Conservation (phyloP, 2,329 filamentous ascomycete genomes). For the Phialophora tarda region DNA sequence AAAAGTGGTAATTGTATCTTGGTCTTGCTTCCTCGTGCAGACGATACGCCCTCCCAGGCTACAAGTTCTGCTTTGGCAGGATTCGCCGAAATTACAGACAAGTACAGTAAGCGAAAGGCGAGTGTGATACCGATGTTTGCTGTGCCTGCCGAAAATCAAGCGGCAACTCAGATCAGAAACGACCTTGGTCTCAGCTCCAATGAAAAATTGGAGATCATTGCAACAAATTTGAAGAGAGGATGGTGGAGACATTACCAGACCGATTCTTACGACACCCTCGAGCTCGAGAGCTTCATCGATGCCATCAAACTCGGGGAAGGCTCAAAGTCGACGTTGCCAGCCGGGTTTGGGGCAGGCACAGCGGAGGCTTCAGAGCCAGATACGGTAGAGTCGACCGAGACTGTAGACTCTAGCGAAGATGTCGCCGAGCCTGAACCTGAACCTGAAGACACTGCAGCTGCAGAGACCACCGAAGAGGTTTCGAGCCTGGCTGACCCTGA, state of each 20-base stretch:
- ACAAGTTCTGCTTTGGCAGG: conserved; percentile 63
- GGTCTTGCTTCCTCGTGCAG: conserved; percentile 66
- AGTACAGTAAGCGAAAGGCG: conserved; percentile 69
- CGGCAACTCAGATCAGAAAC: conserved; percentile 60
- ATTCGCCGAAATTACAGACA: conserved; percentile 76
- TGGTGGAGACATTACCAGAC: conserved; percentile 81
- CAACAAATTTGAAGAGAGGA: conserved; percentile 79
- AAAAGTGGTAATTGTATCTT: conserved; percentile 85
- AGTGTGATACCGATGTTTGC: conserved; percentile 84
- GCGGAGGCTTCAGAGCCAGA: conserved; percentile 19
- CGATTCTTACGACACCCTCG: conserved; percentile 60
- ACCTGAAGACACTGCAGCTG: conserved; percentile 11
- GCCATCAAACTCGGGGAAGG: conserved; percentile 89
- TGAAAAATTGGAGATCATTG: conserved; percentile 72
- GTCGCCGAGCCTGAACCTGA: conserved; percentile 23
- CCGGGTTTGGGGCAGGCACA: conserved; percentile 58
- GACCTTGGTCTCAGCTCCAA: conserved; percentile 65
- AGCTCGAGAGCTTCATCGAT: conserved; percentile 86
- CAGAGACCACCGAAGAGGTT: neutral
- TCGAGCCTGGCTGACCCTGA: conserved; percentile 18
- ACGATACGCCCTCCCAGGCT: conserved; percentile 52
- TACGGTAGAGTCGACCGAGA: neutral
- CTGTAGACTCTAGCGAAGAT: conserved; percentile 33
- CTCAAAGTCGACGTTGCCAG: conserved; percentile 74
- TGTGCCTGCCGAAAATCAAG: conserved; percentile 68